Base-by-base conservation (phyloP, 495 filamentous ascomycete species). In the Schizothecium vesticola region DNA sequence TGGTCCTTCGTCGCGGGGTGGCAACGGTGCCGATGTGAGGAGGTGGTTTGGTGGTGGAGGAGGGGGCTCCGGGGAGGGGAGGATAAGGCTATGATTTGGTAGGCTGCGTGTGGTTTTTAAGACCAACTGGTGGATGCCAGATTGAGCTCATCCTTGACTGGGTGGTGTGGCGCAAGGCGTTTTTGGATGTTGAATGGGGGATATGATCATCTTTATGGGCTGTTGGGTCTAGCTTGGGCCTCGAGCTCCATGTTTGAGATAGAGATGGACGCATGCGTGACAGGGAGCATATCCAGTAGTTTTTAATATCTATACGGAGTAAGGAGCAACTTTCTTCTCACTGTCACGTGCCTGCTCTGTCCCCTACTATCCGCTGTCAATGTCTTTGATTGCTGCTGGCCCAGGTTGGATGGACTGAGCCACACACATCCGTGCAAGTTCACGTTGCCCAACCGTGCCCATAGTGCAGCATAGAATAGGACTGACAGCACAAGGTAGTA, bases 41-140 rank as follows among this genome's bases (percentile, higher is more conserved):
- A 77, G 78, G 67, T 83, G 80, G 80, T 83, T 83, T 72, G 81
- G 80, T 72, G 81, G 80, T 4, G 78, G 80, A 22, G 75, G 76
- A 33, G 22, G 63, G 1, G 43, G 43, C 43, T 51, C 43, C 6
- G 43, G 43, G 43, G 75, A 70, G 25, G 74, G 74, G 3, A 26
- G 74, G 59, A 73, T 76, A 28, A 61, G 74, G 59, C 51, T 78
- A 21, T 77, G 22, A 74, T 59, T 36, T 22, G 55, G n/a, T n/a
- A 8, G 59, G 4, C 43, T 64, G 31, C 36, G 43, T 26, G 24
- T 68, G 43, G 33, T 51, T 58, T 24, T 10, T 59, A 22, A 7
- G 24, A 59, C n/a, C 56, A 59, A 59, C 21, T 59, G 22, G 24
- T 22, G 22, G 21, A 22, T 59, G 24, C 22, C 24, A 59, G 21